Conservation (phyloP, 345 rosid species). For the Erodium maritimum region DNA sequence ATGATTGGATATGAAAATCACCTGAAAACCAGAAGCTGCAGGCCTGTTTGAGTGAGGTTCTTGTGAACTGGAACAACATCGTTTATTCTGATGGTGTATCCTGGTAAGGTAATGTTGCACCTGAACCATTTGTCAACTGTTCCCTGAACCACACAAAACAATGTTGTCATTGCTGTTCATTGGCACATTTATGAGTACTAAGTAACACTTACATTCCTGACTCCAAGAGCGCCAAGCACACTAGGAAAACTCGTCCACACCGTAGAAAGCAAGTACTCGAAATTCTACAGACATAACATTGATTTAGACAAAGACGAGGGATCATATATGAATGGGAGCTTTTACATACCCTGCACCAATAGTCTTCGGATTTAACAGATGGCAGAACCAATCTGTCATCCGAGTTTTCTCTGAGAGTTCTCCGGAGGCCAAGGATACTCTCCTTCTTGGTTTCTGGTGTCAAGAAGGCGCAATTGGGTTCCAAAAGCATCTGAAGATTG, state of each 20-base stretch:
- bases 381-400: not conserved
- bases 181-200: no score
- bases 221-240: slow-evolving; percentile 16
- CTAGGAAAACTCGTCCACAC: slow-evolving; percentile 12
- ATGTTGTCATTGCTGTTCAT: not conserved
- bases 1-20: not conserved
- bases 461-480: not conserved
- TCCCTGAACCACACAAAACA: slow-evolving; percentile 7
- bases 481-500: not conserved
- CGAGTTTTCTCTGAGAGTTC: not conserved
- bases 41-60: slow-evolving; percentile 6
- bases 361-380: not conserved
- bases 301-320: not conserved
- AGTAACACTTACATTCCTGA: slow-evolving; percentile 9
- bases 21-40: slow-evolving; percentile 16
- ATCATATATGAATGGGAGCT: no score
- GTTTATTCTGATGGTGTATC: slow-evolving; percentile 4
- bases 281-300: not conserved
- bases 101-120: slow-evolving; percentile 12
- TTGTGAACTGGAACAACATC: slow-evolving; percentile 3
- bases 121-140: slow-evolving; percentile 7
- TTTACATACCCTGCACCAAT: not conserved
- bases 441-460: not conserved
- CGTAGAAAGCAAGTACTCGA: not conserved
- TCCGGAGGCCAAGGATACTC: not conserved